phyloP scores from a whole-genome alignment of 139 green algal genomes.

The Coelastrella sp. region DNA sequence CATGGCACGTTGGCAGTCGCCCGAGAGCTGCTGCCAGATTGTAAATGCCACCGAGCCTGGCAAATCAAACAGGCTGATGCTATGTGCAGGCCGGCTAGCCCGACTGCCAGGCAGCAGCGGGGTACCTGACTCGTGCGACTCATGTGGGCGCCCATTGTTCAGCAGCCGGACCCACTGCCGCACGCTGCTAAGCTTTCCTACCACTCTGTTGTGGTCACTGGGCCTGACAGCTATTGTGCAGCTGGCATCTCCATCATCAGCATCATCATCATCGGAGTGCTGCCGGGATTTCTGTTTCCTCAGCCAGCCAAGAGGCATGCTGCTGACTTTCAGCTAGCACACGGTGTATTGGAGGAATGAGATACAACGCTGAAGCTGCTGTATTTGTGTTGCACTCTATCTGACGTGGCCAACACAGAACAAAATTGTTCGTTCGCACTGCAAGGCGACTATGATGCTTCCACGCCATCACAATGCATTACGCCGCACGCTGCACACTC shows the following conservation, averaged over 20 bases:
- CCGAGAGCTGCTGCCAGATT: neutral
- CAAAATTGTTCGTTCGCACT: too few species aligned
- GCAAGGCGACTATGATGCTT: too few species aligned
- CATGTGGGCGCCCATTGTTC: neutral
- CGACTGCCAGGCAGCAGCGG: neutral
- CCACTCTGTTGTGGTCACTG: neutral
- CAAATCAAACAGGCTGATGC: neutral
- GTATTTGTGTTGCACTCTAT: too few species aligned
- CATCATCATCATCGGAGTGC: neutral
- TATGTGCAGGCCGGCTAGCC: neutral
- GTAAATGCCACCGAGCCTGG: neutral
- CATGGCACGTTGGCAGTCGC: neutral
- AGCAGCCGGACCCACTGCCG: neutral
- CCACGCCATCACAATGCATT: too few species aligned
- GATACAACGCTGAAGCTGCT: too few species aligned
- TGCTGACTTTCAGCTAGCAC: neutral
- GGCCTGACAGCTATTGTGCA: neutral
- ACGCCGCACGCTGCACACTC: too few species aligned
- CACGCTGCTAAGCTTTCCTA: neutral
- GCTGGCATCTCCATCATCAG: neutral
- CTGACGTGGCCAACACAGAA: too few species aligned
- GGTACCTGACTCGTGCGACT: neutral
- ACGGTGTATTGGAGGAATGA: too few species aligned
- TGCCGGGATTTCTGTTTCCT: neutral
- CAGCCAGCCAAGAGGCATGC: neutral